These are phyloP conservation scores for Sugiyamaella valdiviana DNA, from an alignment of 805 yeast genomes.

Conservation along the genomic window DNA sequence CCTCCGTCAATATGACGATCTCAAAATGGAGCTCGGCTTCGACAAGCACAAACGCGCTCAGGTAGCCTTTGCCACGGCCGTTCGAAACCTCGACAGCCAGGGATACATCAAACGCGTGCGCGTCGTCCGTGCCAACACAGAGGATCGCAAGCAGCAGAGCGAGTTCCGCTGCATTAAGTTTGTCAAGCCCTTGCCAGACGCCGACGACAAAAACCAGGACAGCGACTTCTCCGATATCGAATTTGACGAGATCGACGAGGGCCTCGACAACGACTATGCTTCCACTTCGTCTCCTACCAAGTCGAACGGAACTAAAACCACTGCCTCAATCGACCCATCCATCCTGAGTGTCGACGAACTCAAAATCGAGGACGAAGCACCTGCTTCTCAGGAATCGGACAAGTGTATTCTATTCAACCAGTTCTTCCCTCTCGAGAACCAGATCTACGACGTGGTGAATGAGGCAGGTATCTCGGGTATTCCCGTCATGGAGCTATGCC, in stretches of 20 bases:
- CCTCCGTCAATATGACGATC: constrained; percentile 32
- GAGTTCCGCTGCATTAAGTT: constrained; percentile 34
- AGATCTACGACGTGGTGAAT: constrained; percentile 47
- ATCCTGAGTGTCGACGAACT: background rate
- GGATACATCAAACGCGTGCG: constrained; percentile 29
- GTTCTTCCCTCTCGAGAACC: constrained; percentile 59
- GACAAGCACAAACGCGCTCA: constrained; percentile 24
- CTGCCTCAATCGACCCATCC: background rate
- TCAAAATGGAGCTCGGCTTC: constrained; percentile 36
- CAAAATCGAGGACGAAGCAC: constrained; percentile 12
- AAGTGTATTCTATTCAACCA: constrained; percentile 36
- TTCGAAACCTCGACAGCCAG: constrained; percentile 23
- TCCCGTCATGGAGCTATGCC: constrained; percentile 50
- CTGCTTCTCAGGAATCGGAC: background rate
- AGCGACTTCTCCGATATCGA: constrained; percentile 25
- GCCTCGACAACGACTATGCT: constrained; percentile 24
- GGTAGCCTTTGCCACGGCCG: constrained; percentile 20
- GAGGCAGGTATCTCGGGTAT: constrained; percentile 45
- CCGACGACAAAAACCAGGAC: constrained; percentile 26
- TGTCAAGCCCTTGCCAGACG: constrained; percentile 25
- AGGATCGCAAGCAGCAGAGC: constrained; percentile 27
- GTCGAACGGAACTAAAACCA: background rate
- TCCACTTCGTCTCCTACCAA: constrained; percentile 5
- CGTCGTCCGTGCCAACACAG: constrained; percentile 29
- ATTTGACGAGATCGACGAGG: constrained; percentile 28